Evolutionary conservation across 2,329 filamentous ascomycete genomes (phyloP).

Genomic region (Verticillium longisporum): DNA sequence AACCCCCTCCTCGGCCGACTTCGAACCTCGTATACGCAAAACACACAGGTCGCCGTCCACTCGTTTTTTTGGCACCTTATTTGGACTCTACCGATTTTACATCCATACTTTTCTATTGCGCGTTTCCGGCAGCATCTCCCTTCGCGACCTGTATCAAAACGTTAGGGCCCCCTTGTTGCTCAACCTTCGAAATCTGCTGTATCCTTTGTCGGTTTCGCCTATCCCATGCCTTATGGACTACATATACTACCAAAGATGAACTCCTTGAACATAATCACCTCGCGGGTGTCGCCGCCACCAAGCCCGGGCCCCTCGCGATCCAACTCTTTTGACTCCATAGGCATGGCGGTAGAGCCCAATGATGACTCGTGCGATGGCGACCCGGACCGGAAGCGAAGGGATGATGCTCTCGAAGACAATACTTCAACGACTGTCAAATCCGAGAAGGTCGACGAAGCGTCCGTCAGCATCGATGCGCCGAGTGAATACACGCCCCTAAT

Average conservation of each 20-base stretch:
- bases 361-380: constrained; percentile 27
- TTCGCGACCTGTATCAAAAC: neutral
- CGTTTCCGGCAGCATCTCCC: neutral
- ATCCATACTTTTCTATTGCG: neutral
- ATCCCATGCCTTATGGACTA: constrained; percentile 43
- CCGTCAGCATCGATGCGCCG: constrained; percentile 20
- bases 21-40: neutral
- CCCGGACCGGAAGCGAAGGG: constrained; percentile 14
- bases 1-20: neutral
- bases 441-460: constrained; percentile 5
- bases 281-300: constrained; percentile 63
- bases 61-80: neutral
- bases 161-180: no score
- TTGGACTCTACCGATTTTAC: neutral
- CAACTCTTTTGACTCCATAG: constrained; percentile 51
- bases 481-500: constrained; percentile 66
- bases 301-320: constrained; percentile 51
- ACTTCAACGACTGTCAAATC: constrained; percentile 13
- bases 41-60: neutral
- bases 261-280: constrained; percentile 89
- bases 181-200: neutral
- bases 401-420: constrained; percentile 21
- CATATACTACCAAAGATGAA: constrained; percentile 68
- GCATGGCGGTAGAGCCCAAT: constrained; percentile 36
- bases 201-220: neutral